Percentiles rank a stretch among this genome's conserved stretches.
Conservation (phyloP, 2,329 filamentous ascomycete genomes). For the Lachnellula occidentalis region DNA sequence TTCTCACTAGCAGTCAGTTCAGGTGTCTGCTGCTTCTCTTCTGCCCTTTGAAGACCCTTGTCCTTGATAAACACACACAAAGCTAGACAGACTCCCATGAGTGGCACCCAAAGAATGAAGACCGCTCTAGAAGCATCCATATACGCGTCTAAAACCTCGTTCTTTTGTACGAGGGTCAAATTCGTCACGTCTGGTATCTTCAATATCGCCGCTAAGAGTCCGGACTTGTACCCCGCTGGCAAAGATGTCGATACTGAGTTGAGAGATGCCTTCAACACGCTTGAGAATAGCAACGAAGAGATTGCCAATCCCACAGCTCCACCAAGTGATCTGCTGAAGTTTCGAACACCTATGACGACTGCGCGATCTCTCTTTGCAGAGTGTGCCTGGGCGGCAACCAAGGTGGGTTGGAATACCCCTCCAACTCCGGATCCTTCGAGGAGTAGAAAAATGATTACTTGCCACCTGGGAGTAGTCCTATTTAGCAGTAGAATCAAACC, state of each 20-base stretch:
- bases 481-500: conserved; percentile 48
- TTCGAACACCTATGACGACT: conserved; percentile 56
- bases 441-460: conserved; percentile 46
- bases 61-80: conserved; percentile 48
- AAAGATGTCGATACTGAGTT: conserved; percentile 13
- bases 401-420: conserved; percentile 40
- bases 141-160: conserved; percentile 44
- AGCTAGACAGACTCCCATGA: conserved; percentile 46
- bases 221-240: conserved; percentile 11
- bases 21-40: conserved; percentile 17
- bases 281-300: conserved; percentile 45
- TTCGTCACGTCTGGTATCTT: conserved; percentile 20
- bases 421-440: conserved; percentile 50
- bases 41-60: conserved; percentile 37
- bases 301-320: conserved; percentile 53
- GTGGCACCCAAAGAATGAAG: conserved; percentile 50
- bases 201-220: conserved; percentile 24
- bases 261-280: conserved; percentile 27
- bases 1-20: conserved; percentile 4
- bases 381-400: conserved; percentile 55
- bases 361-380: conserved; percentile 51
- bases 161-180: conserved; percentile 19
- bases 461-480: conserved; percentile 38
- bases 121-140: conserved; percentile 48
- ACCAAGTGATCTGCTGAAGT: conserved; percentile 56